phyloP scores from a whole-genome alignment of 495 filamentous ascomycete genomes.

The Tuber calosporum region DNA sequence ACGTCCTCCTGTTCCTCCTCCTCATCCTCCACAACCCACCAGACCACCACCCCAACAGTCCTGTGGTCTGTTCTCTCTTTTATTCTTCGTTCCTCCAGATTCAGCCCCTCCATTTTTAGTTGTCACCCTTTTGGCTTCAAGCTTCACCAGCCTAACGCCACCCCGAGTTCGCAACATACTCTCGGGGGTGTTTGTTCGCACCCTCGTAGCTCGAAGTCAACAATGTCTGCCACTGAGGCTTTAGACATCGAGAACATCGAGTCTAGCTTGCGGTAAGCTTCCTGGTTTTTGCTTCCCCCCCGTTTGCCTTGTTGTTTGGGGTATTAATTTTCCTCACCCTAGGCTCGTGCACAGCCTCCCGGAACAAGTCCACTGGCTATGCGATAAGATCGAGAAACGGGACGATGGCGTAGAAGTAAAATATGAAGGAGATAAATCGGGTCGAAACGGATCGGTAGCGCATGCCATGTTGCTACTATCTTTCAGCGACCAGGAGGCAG shows the following conservation, averaged over 20 bases:
- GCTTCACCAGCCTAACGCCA: neutral
- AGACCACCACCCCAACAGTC: neutral
- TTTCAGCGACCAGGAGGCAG: conserved; percentile 37
- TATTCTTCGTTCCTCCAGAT: conserved; percentile 6
- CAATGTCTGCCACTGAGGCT: conserved; percentile 28
- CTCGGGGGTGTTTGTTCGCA: conserved; percentile 10
- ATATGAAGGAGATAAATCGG: conserved; percentile 23
- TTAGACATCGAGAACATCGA: conserved; percentile 30
- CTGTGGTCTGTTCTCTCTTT: conserved; percentile 15
- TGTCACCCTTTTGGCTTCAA: conserved; percentile 17
- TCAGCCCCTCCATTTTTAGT: neutral
- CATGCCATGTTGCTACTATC: conserved; percentile 40
- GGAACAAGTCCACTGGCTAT: conserved; percentile 41
- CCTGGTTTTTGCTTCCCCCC: neutral
- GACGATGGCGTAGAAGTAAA: conserved; percentile 24
- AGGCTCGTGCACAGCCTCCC: conserved; percentile 39
- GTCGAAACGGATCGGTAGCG: conserved; percentile 32
- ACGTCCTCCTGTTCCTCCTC: conserved; percentile 23
- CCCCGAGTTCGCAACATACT: neutral
- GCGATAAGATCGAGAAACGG: conserved; percentile 34
- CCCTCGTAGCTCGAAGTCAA: conserved; percentile 10
- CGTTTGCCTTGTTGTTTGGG: neutral
- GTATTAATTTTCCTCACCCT: neutral
- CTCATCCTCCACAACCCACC: conserved; percentile 17
- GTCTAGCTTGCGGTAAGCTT: conserved; percentile 15